A percentile compares a stretch with the other conserved stretches of the same genome.
Evolutionary conservation across 352 stramenopile genomes (phyloP).

Genomic region (Aphanomyces stellatus): DNA sequence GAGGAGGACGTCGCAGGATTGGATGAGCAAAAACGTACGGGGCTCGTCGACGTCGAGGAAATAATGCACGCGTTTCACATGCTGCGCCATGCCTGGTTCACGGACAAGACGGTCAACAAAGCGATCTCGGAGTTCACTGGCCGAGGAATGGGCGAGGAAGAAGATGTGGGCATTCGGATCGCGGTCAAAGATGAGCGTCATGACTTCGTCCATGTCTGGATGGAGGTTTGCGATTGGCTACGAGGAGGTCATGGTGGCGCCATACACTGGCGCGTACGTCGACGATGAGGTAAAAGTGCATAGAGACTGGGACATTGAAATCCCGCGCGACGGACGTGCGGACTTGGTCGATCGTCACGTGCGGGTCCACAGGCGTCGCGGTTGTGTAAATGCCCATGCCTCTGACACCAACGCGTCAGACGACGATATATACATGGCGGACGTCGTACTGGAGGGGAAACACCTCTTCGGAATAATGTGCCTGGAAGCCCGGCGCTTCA

Average conservation of each 20-base stretch:
- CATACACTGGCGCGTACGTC: too few species aligned
- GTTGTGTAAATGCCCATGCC: constrained; percentile 60
- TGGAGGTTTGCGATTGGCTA: constrained; percentile 70
- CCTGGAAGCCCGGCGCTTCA: constrained; percentile 34
- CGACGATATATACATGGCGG: neutral
- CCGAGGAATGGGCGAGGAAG: constrained; percentile 39
- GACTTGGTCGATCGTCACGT: constrained; percentile 10
- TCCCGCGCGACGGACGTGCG: constrained; percentile 30
- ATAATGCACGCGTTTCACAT: constrained; percentile 55
- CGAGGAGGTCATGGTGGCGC: neutral
- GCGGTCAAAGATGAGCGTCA: constrained; percentile 34
- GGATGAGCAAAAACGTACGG: constrained; percentile 41
- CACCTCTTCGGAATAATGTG: constrained; percentile 51
- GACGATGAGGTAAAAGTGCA: constrained; percentile 44
- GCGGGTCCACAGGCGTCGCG: constrained; percentile 30
- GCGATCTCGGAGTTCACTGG: too few species aligned
- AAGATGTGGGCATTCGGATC: constrained; percentile 54
- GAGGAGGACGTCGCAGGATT: constrained; percentile 42
- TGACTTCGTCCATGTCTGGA: constrained; percentile 50
- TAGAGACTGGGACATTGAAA: constrained; percentile 41
- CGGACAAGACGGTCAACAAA: too few species aligned
- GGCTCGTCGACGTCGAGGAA: constrained; percentile 48
- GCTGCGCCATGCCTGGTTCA: too few species aligned
- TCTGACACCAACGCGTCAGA: constrained; percentile 22
- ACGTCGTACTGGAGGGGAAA: constrained; percentile 52